Evolutionary conservation across 2,329 filamentous ascomycete species (phyloP), one percentile per base, ranked within the genome.

Genomic region (Exophiala sideris): DNA sequence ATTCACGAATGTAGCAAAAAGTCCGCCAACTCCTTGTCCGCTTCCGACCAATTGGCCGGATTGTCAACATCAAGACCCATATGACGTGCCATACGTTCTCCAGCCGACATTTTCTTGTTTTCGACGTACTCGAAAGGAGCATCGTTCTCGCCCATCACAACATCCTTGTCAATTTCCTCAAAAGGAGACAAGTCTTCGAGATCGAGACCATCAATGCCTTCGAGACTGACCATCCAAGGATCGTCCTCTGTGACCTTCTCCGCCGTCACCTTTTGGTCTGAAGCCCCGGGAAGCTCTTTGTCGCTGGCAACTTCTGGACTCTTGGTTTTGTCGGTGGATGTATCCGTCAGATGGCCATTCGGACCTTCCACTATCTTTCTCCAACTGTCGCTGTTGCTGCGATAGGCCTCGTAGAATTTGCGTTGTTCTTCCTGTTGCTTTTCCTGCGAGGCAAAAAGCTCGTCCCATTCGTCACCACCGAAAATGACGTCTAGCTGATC

Each of bases 391-490:
- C 57, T 60, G 32, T 39, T 57, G 20, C 52, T 60, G 8, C 57
- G 54, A 38, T 62, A 62, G 5, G 53, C 45, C 21, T 56, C 50
- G 5, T 55, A 56, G 36, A 58, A 54, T 32, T 45, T 55, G 32
- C 47, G 50, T 39, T 57, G 54, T 21, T 52, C 45, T 21, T 56
- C 52, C 45, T 49, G 42, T 5, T 50, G 45, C 38, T 56, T 57
- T 29, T 57, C 52, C 16, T 54, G 45, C 18, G 56, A 54, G n/a
- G 62, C 60, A 32, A 64, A 59, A 12, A 64, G 40, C 21, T 62
- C 58, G 5, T 60, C 60, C 58, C 56, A 59, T 24, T 64, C 62
- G 21, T 54, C 52, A n/a, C 54, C 54, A n/a, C 58, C 58, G 53
- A 64, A 64, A 6, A 49, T 52, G 24, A 58, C 40, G 11, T 50